phyloP scores from a whole-genome alignment of 1,139 yeast genomes.

The Ogataea hybrid region DNA sequence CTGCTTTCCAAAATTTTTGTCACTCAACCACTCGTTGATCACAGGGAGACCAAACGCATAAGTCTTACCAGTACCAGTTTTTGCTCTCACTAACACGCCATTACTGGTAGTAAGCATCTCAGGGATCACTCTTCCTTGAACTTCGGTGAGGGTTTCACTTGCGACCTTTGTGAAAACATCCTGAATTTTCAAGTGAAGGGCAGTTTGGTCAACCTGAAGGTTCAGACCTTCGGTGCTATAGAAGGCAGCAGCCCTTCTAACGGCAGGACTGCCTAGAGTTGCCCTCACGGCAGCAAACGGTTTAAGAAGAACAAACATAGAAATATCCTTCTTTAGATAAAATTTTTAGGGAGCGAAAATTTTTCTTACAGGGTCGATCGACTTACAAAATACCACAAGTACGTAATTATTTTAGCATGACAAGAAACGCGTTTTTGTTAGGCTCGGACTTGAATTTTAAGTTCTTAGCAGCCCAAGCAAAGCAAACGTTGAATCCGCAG shows the following conservation, averaged over 20 bases:
- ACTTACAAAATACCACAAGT: not conserved
- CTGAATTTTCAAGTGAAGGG: too few relatives aligned
- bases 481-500: constrained; percentile 8
- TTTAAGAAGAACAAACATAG: constrained; percentile 1
- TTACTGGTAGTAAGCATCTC: constrained; percentile 54
- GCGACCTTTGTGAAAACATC: too few relatives aligned
- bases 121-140: constrained; percentile 69
- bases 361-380: not conserved
- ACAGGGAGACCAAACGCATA: constrained; percentile 84
- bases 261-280: not conserved
- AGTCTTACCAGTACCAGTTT: constrained; percentile 96
- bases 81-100: constrained; percentile 84
- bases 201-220: too few relatives aligned
- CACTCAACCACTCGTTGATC: constrained; percentile 51
- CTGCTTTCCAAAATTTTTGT: constrained; percentile 32
- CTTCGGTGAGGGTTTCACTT: too few relatives aligned
- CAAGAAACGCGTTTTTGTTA: constrained; percentile 16
- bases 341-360: constrained; percentile 4
- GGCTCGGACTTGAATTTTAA: constrained; percentile 25
- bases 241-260: too few relatives aligned
- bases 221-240: too few relatives aligned
- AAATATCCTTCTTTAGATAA: not conserved
- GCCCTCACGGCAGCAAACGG: not conserved
- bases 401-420: constrained; percentile 5
- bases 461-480: constrained; percentile 23